Percentiles rank a stretch among this genome's conserved stretches.
These are phyloP conservation scores for Candida glucosophila DNA, from an alignment of 1,139 yeast species.

Conservation along the genomic window DNA sequence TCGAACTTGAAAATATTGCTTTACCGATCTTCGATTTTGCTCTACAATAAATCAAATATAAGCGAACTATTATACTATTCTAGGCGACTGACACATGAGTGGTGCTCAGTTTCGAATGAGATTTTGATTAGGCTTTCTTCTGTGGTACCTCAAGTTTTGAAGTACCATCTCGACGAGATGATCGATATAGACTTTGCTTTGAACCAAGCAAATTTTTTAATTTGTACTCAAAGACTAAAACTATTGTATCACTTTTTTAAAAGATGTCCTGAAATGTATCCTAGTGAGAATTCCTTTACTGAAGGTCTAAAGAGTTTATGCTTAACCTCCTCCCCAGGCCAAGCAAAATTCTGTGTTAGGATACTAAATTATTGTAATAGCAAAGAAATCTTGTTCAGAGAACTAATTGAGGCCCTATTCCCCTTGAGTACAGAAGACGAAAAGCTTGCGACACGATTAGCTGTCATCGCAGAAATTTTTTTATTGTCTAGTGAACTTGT, in stretches of 20 bases:
- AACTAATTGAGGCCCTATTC: constrained; percentile 34
- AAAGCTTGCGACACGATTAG: constrained; percentile 46
- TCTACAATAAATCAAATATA: constrained; percentile 62
- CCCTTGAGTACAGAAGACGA: constrained; percentile 38
- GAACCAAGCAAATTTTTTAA: too few species aligned
- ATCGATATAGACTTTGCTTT: constrained; percentile 22
- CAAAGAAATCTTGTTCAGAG: constrained; percentile 29
- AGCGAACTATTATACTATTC: constrained; percentile 43
- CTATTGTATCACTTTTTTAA: constrained; percentile 55
- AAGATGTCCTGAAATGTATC: constrained; percentile 33
- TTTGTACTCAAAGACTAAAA: constrained; percentile 29
- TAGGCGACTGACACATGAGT: constrained; percentile 21
- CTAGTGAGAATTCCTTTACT: constrained; percentile 26
- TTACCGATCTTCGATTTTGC: constrained; percentile 51
- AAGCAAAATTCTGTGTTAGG: constrained; percentile 60
- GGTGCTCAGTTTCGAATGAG: constrained; percentile 35
- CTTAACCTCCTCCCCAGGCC: constrained; percentile 44
- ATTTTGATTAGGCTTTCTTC: constrained; percentile 53
- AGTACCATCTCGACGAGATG: constrained; percentile 47
- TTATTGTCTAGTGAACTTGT: constrained; percentile 42
- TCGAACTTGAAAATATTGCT: constrained; percentile 46
- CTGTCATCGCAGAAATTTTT: constrained; percentile 57
- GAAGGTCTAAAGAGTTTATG: constrained; percentile 39
- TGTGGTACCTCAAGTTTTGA: constrained; percentile 57
- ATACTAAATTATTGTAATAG: constrained; percentile 42